Evolutionary conservation across 352 stramenopile genomes (phyloP), one percentile per base, ranked within the genome.

Genomic region (Halophytophthora polymorphica): DNA sequence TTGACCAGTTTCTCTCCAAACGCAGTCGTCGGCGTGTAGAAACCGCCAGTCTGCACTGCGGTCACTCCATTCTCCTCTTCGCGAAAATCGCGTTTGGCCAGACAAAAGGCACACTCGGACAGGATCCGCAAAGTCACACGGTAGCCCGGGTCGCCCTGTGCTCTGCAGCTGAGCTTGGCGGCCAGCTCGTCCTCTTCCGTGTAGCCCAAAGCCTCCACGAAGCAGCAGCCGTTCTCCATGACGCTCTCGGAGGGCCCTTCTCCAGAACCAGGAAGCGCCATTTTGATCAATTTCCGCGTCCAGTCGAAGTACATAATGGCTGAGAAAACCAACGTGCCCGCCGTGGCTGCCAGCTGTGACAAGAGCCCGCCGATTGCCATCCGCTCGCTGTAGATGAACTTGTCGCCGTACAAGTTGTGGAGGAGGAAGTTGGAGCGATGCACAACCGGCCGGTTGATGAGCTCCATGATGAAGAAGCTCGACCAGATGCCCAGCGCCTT

Each of bases 381-480:
- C 40, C 73, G 64, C 42, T 91, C 73, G 36, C 60, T 54, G 63
- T 86, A 90, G 8, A 61, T 55, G 31, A 90, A 77, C 7, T 49
- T 31, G 17, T 49, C 39, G 6, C 74, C 71, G 56, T 91, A 88
- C 2, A 63, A 53, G 15, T 77, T 56, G 11, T 66, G 47, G 17
- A 86, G 63, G n/a, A 88, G 39, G 38, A 68, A 75, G 62, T 88
- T 88, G 52, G 51, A 77, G 13, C 75, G 72, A 17, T 76, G 54
- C 3, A 96, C 85, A 23, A 89, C 64, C 11, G 69, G 65, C n/a
- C 71, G 61, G 64, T 97, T 95, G 40, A 83, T 72, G n/a, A 53
- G 37, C 0, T 77, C 64, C 50, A 89, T 85, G 51, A 94, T 53
- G 54, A 96, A 97, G 17, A 66, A 33, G 11, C 63, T 49, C 12